phyloP scores from a whole-genome alignment of 768 basidiomycete species.

The Trametes cinnabarina region DNA sequence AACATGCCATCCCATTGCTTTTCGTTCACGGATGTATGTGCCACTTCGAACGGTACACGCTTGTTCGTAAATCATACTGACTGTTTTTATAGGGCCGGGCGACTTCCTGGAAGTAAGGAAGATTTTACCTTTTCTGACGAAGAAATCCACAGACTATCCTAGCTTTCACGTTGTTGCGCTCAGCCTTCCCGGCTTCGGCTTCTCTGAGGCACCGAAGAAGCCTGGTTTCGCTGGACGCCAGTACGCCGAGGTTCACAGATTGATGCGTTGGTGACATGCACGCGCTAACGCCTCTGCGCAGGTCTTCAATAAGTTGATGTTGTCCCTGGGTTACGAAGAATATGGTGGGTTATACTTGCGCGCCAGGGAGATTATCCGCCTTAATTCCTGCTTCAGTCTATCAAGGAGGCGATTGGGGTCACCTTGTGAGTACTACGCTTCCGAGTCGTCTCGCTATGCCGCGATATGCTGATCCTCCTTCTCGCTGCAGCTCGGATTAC shows the following conservation, averaged over 20 bases:
- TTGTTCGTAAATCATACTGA: not conserved
- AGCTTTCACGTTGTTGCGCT: constrained; percentile 62
- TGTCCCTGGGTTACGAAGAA: constrained; percentile 27
- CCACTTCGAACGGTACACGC: not conserved
- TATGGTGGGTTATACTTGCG: constrained; percentile 22
- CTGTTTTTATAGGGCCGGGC: constrained; percentile 52
- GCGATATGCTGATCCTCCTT: too few species aligned
- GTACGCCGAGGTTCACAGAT: constrained; percentile 48
- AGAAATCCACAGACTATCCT: constrained; percentile 41
- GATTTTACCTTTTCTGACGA: constrained; percentile 51
- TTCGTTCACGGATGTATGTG: constrained; percentile 59
- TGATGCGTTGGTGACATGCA: too few species aligned
- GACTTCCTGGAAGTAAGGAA: constrained; percentile 57
- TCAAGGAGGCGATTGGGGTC: constrained; percentile 52
- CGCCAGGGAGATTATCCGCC: constrained; percentile 8
- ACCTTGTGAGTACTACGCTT: constrained; percentile 26
- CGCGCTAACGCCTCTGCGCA: not conserved
- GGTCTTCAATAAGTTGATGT: constrained; percentile 30
- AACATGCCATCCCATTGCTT: constrained; percentile 53
- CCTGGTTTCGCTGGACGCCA: constrained; percentile 49
- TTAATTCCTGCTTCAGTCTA: constrained; percentile 33
- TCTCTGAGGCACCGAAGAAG: constrained; percentile 55
- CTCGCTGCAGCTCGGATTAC: constrained; percentile 33
- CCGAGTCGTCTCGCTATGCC: not conserved
- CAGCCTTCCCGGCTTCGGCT: constrained; percentile 61